Base-by-base conservation (phyloP, 192 early-diverging fungal genomes). In the Podila verticillata region DNA sequence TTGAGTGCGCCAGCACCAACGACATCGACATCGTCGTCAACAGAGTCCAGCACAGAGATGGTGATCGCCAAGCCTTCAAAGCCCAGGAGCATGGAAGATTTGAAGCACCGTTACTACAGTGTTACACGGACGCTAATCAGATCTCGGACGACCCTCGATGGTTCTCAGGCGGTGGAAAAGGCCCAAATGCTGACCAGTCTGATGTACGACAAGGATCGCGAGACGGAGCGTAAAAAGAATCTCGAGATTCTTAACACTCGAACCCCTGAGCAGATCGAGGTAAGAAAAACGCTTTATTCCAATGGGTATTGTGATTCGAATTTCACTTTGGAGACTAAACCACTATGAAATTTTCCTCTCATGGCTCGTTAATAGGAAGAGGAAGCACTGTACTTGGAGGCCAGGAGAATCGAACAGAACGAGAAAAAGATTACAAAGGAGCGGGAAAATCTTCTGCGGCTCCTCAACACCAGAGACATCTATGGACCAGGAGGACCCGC, bases 31-130 rank as follows among this genome's bases (percentile, higher is more conserved):
- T 24, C n/a, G 3, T 15, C 57, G 4, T 12, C 66, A 47, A 57
- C 66, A 48, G 24, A 56, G 3, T 36, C 72, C 8, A 57, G 61
- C 9, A 67, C 17, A 54, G 77, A 48, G 17, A 57, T 80, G 34
- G 70, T 68, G 6, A 54, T 10, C 30, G 68, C 35, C n/a, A 63
- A 65, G 28, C 65, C 73, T 15, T 48, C 69, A 22, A 84, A 84
- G 44, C 63, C 60, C 10, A 66, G 86, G 44, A 73, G 84, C 12
- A 87, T 90, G 84, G 85, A 87, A 88, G 97, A 98, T 35, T 66
- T 98, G 32, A 96, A 96, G 81, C 92, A 94, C 67, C 85, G 97
- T 17, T 97, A 95, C 78, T 97, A 94, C 62, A 70, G 73, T 15
- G 87, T 97, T 4, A 83, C 85, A 15, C 85, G 87, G 19, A 89